phyloP scores from a whole-genome alignment of 805 yeast genomes.

The Pichia pseudocactophila region DNA sequence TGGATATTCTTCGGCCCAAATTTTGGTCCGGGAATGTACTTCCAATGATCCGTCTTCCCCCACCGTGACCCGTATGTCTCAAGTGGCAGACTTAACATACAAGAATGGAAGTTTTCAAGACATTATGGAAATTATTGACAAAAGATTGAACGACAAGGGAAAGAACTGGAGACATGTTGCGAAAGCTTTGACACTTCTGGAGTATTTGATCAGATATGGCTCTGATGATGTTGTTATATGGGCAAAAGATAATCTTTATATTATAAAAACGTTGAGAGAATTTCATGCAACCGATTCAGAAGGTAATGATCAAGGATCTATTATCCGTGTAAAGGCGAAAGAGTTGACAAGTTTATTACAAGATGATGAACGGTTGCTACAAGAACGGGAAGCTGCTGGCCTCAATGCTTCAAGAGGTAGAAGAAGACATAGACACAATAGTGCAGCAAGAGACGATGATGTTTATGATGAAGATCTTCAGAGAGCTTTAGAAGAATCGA shows the following conservation, averaged over 20 bases:
- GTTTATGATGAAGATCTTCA: slow-evolving; percentile 70
- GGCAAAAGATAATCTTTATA: slow-evolving; percentile 82
- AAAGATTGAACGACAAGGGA: slow-evolving; percentile 89
- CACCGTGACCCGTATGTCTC: slow-evolving; percentile 73
- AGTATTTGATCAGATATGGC: slow-evolving; percentile 77
- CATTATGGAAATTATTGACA: slow-evolving; percentile 89
- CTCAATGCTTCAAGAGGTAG: slow-evolving; percentile 14
- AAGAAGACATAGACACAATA: slow-evolving; percentile 27
- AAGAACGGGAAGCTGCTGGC: slow-evolving; percentile 47
- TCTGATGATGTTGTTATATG: slow-evolving; percentile 84
- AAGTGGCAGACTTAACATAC: slow-evolving; percentile 65
- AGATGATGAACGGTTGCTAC: slow-evolving; percentile 72
- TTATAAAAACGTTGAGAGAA: slow-evolving; percentile 84
- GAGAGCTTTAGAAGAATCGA: slow-evolving; percentile 72
- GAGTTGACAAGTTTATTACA: slow-evolving; percentile 71
- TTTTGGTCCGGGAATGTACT: slow-evolving; percentile 85
- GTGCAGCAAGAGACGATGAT: slow-evolving; percentile 23
- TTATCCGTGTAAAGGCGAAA: slow-evolving; percentile 82
- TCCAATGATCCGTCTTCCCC: slow-evolving; percentile 84
- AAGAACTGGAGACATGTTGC: slow-evolving; percentile 96
- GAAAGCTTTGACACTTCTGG: slow-evolving; percentile 82
- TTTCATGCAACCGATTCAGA: slow-evolving; percentile 73
- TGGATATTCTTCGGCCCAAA: slow-evolving; percentile 82
- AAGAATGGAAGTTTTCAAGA: slow-evolving; percentile 70
- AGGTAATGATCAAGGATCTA: slow-evolving; percentile 80